Conservation (phyloP, 768 basidiomycete genomes). For the Calvatia gigantea region DNA sequence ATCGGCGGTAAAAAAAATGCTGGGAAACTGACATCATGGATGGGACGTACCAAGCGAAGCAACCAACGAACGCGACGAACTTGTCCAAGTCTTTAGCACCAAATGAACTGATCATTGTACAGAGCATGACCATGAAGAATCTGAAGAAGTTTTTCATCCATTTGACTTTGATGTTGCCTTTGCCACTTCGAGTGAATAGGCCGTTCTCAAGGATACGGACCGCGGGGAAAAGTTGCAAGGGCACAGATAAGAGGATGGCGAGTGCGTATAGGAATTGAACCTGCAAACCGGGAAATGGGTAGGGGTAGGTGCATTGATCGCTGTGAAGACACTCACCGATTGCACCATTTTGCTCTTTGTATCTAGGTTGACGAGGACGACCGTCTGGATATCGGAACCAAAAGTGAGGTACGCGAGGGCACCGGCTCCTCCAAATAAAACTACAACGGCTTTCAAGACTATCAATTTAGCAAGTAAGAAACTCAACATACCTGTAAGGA, state of each 20-base stretch:
- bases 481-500: slow-evolving; percentile 55
- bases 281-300: slow-evolving; percentile 24
- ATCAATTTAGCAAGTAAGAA: not conserved
- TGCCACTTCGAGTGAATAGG: slow-evolving; percentile 85
- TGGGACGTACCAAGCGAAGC: slow-evolving; percentile 81
- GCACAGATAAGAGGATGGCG: slow-evolving; percentile 88
- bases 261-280: slow-evolving; percentile 87
- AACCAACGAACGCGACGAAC: slow-evolving; percentile 90
- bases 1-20: not conserved
- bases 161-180: slow-evolving; percentile 76
- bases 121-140: slow-evolving; percentile 70
- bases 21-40: not conserved
- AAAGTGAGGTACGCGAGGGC: slow-evolving; percentile 86
- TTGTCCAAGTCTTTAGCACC: slow-evolving; percentile 92
- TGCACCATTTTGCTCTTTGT: slow-evolving; percentile 83
- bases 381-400: slow-evolving; percentile 84
- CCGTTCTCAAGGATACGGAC: slow-evolving; percentile 97
- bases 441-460: slow-evolving; percentile 29
- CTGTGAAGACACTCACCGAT: slow-evolving; percentile 50
- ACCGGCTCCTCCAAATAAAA: slow-evolving; percentile 87
- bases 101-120: slow-evolving; percentile 76
- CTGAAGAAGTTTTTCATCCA: slow-evolving; percentile 96
- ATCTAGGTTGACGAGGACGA: slow-evolving; percentile 93
- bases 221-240: slow-evolving; percentile 96
- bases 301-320: not conserved